Percentiles rank a stretch among this genome's conserved stretches.
Conservation (phyloP, 192 early-diverging fungal species). For the Coemansia erecta region DNA sequence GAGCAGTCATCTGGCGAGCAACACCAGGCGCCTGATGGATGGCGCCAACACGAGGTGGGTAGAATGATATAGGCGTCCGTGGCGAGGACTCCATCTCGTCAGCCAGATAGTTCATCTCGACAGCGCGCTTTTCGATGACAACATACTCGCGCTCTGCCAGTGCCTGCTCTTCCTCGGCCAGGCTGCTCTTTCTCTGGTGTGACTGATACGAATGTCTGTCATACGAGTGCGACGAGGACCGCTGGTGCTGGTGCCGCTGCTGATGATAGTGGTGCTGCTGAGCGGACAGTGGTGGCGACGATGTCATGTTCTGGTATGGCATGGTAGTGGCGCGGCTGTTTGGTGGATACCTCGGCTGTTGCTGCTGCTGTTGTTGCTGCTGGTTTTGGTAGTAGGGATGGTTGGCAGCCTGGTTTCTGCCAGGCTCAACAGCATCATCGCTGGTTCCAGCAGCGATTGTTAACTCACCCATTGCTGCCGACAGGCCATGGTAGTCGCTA, state of each 20-base stretch:
- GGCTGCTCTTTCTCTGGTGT: conserved; percentile 14
- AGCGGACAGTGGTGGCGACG: not conserved
- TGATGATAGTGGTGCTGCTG: not conserved
- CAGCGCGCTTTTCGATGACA: conserved; percentile 65
- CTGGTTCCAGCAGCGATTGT: not conserved
- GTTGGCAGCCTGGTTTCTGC: not conserved
- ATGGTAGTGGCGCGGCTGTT: not conserved
- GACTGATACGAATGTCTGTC: no score
- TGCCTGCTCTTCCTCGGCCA: conserved; percentile 53
- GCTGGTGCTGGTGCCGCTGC: not conserved
- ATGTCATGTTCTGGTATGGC: not conserved
- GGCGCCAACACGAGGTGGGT: conserved; percentile 39
- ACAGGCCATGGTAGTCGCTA: not conserved
- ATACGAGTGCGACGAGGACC: conserved; percentile 14
- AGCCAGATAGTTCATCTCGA: conserved; percentile 74
- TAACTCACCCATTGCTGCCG: not conserved
- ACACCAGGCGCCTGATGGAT: conserved; percentile 35
- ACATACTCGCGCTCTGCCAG: conserved; percentile 71
- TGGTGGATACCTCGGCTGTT: conserved; percentile 4
- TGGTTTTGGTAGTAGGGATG: conserved; percentile 2
- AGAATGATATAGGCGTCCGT: conserved; percentile 38
- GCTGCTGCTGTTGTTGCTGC: conserved; percentile 5
- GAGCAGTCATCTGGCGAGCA: conserved; percentile 47
- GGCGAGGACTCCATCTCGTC: conserved; percentile 61
- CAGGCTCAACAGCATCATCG: not conserved